Base-by-base conservation (phyloP, 2,329 filamentous ascomycete species). In the Fusarium proliferatum region DNA sequence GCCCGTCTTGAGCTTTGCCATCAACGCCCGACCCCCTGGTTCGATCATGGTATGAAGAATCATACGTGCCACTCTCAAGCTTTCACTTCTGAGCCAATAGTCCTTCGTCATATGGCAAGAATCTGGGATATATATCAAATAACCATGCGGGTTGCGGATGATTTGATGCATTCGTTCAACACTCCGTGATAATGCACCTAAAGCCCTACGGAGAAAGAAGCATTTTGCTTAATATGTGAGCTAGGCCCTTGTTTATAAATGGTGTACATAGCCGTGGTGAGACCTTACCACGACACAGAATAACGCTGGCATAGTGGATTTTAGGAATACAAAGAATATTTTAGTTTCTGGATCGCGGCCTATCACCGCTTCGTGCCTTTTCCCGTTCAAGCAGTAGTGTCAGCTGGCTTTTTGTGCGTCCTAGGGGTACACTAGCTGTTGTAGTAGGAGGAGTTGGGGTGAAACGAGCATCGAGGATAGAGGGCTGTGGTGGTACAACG, bases 361-460 rank as follows among this genome's bases (percentile, higher is more conserved):
- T 79, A 23, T 80, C 79, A 23, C 74, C 74, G 43, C 69, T 78
- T 53, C 81, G 79, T 19, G 79, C 80, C 73, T 85, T 87, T 69
- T 88, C 88, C 41, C 86, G 85, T 73, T 90, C 87, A 26, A 91
- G 82, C 3, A 91, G 81, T 8, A 91, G 80, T 15, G 86, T 87
- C 34, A 91, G 81, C 77, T 91, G 88, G 74, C 89, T 91, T 79
- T 87, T 89, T n/a, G 88, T 88, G 64, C 88, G 84, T n/a, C 84
- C 88, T 55, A 91, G 81, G 8, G 86, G 87, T 12, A 88, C 82
- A 19, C 80, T 80, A 33, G 85, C 80, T 19, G 83, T 81, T 16
- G 82, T 79, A 48, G 82, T 86, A 9, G 86, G 87, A 61, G 84
- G 84, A 2, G 87, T 89, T 30, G 88, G 88, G 9, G 83, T 84